These are phyloP conservation scores for Penicillium italicum DNA, from an alignment of 2,329 filamentous ascomycete genomes.

Conservation along the genomic window DNA sequence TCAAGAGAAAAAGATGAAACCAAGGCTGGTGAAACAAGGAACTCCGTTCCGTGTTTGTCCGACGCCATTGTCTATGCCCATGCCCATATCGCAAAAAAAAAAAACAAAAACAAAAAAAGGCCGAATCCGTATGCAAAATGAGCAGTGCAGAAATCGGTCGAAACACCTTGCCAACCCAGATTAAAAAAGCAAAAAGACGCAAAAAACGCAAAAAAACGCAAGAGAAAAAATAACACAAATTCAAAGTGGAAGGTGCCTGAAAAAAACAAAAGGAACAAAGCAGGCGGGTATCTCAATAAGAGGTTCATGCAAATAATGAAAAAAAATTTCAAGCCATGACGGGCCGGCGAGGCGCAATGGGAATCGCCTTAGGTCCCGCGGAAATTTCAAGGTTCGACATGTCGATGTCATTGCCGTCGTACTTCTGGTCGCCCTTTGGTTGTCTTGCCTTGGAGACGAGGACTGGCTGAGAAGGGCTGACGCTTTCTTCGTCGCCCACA, in stretches of 20 bases:
- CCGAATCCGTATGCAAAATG: conserved; percentile 6
- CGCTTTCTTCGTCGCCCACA: conserved; percentile 29
- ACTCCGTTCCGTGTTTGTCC: conserved; percentile 23
- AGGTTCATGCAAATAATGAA: conserved; percentile 13
- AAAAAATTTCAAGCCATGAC: conserved; percentile 33
- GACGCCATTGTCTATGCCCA: conserved; percentile 27
- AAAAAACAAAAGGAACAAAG: conserved; percentile 10
- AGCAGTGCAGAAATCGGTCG: conserved; percentile 1
- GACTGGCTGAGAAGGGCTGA: conserved; percentile 22
- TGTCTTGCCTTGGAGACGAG: conserved; percentile 21
- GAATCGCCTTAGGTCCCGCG: conserved; percentile 37
- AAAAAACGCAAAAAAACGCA: conserved; percentile 3
- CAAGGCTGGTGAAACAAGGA: conserved; percentile 9
- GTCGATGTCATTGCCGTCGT: conserved; percentile 31
- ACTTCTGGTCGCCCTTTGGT: conserved; percentile 20
- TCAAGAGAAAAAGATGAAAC: background rate
- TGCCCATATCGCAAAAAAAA: conserved; percentile 12
- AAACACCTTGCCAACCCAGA: conserved; percentile 6
- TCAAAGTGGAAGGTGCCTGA: conserved; percentile 14
- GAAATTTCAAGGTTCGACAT: conserved; percentile 34
- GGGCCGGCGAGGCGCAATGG: conserved; percentile 35
- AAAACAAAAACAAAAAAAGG: background rate
- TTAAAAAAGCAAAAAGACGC: background rate
- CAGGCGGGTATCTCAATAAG: conserved; percentile 15
- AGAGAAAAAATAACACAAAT: conserved; percentile 5